phyloP scores from a whole-genome alignment of 768 basidiomycete genomes.

The Atractiella rhizophila region DNA sequence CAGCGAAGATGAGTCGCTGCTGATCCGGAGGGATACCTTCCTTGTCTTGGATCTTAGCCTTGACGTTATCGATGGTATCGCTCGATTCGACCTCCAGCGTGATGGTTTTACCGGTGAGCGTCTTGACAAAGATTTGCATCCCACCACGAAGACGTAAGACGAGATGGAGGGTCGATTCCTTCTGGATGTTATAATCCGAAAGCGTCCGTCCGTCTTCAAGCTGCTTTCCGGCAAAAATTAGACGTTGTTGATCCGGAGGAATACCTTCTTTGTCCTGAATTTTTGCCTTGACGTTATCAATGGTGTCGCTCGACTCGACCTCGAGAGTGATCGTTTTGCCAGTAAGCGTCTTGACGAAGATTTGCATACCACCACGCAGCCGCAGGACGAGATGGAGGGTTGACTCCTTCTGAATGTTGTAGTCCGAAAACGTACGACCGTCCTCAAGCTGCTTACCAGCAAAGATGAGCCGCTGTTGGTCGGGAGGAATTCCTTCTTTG shows the following conservation, averaged over 20 bases:
- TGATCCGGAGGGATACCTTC: constrained; percentile 82
- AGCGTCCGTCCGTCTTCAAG: constrained; percentile 77
- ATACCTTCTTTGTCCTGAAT: constrained; percentile 90
- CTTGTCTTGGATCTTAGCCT: constrained; percentile 86
- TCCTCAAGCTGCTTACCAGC: constrained; percentile 83
- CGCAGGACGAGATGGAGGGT: constrained; percentile 39
- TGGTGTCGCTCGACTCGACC: constrained; percentile 48
- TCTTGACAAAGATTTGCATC: constrained; percentile 69
- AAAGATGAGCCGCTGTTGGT: constrained; percentile 73
- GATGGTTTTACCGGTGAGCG: constrained; percentile 41
- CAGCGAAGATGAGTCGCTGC: constrained; percentile 93
- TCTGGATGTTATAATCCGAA: constrained; percentile 76
- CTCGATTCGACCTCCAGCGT: constrained; percentile 61
- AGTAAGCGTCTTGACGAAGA: constrained; percentile 66
- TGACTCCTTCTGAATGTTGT: constrained; percentile 65
- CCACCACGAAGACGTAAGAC: constrained; percentile 96
- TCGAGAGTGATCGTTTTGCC: constrained; percentile 60
- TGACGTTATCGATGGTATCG: constrained; percentile 80
- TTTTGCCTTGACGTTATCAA: constrained; percentile 82
- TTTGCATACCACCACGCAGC: constrained; percentile 41
- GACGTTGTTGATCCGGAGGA: constrained; percentile 69
- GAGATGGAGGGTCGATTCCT: constrained; percentile 49
- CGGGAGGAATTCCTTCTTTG: constrained; percentile 80
- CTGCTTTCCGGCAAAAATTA: constrained; percentile 83
- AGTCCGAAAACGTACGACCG: constrained; percentile 67